Evolutionary conservation across 176 grass and related monocot genomes (phyloP), one percentile per base, ranked within the genome.

Genomic region (Neostapfia colusana): DNA sequence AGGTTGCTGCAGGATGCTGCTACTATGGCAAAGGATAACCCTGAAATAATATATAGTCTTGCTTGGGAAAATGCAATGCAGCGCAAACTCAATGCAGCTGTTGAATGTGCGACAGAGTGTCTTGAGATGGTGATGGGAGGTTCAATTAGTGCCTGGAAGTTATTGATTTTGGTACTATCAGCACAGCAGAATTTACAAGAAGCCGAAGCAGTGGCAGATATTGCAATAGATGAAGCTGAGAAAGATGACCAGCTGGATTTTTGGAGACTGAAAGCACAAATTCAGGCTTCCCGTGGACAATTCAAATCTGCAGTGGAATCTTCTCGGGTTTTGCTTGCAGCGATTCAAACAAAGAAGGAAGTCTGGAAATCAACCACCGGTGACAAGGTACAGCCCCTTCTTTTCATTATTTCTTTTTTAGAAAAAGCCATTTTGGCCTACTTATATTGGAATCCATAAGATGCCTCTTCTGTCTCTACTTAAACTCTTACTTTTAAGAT

Each of bases 51-150:
- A 65, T 90, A 86, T 70, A 99, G 91, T 71, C 87, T 95, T 62
- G 89, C 86, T 73, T 92, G 87, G 72, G 95, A 99, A 80, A 92
- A 91, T 82, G 85, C 87, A 55, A 80, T 95, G 87, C 92, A 99
- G 75, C 78, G 85, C 35, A 99, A 95, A 74, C 92, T 91, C 83
- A 92, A 88, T 72, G 73, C 85, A 58, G 92, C 95, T 60, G 75
- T 88, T 80, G 87, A 99, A 78, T 84, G 85, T 88, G 85, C 80
- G 63, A 83, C 74, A 27, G 89, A 76, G 46, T 99, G 90, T 79
- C 85, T 99, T 58, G 85, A 92, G 55, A 88, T 92, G 85, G 85
- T 90, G 79, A 77, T 76, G 79, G 89, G 95, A 79, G 86, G 87
- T 72, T 99, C 89, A 58, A 83, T 88, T 53, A 86, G 72, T 83